Percentiles rank a stretch among this genome's conserved stretches.
These are phyloP conservation scores for Globisporangium polare DNA, from an alignment of 352 stramenopile genomes.

Conservation along the genomic window DNA sequence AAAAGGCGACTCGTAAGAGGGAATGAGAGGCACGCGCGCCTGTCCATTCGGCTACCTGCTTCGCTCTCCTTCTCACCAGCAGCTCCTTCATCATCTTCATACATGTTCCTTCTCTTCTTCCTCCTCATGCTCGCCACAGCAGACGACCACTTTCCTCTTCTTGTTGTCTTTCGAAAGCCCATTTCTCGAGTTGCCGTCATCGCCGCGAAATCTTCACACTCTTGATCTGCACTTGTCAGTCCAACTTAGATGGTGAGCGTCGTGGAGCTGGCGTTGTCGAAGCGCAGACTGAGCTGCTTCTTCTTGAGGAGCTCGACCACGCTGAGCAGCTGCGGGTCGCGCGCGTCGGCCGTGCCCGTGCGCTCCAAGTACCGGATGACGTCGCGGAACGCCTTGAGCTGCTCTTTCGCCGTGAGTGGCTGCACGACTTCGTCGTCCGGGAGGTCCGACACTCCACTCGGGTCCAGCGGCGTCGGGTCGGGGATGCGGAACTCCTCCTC, in stretches of 20 bases:
- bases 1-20: not conserved
- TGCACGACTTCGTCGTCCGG: slow-evolving; percentile 40
- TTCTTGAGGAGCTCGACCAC: slow-evolving; percentile 88
- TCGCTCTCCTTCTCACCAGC: not conserved
- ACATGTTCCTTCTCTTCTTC: not conserved
- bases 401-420: slow-evolving; percentile 62
- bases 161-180: not conserved
- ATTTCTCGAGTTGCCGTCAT: not conserved
- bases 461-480: slow-evolving; percentile 37
- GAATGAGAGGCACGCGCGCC: not conserved
- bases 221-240: no score
- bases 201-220: not conserved
- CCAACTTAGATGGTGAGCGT: slow-evolving; percentile 72
- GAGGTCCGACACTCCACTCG: slow-evolving; percentile 17
- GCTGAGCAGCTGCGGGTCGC: slow-evolving; percentile 66
- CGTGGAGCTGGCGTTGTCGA: slow-evolving; percentile 82
- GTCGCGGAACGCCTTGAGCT: slow-evolving; percentile 82
- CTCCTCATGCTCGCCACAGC: not conserved
- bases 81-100: not conserved
- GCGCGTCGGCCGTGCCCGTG: slow-evolving; percentile 55
- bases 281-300: slow-evolving; percentile 83
- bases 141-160: not conserved
- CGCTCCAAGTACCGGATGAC: slow-evolving; percentile 85
- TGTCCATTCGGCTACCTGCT: not conserved
- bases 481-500: slow-evolving; percentile 79